Percentiles rank a stretch among this genome's conserved stretches.
Evolutionary conservation across 2,329 filamentous ascomycete species (phyloP).

Genomic region (Aspergillus latus): DNA sequence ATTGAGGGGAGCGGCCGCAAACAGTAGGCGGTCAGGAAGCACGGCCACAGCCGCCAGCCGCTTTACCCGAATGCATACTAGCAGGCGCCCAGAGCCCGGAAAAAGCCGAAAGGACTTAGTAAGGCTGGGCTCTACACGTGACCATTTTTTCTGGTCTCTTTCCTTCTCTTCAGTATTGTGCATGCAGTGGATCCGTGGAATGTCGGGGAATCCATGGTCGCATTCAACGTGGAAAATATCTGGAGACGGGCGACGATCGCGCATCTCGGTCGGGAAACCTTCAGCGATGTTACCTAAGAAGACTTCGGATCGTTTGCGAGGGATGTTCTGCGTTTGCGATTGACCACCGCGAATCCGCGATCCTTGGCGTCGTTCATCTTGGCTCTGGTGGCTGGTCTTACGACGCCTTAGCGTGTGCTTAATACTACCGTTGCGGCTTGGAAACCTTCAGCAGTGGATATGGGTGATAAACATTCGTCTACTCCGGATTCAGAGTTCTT

Average conservation of each 20-base stretch:
- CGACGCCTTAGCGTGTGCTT: slow-evolving; percentile 12
- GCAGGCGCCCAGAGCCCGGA: background rate
- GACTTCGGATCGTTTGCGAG: no score
- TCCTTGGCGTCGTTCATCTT: slow-evolving; percentile 10
- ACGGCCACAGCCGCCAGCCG: background rate
- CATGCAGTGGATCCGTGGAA: background rate
- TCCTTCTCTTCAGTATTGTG: no score
- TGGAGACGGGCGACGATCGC: slow-evolving; percentile 4
- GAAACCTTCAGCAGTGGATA: background rate
- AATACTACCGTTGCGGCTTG: slow-evolving; percentile 1
- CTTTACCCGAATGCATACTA: slow-evolving; percentile 1
- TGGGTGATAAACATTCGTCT: background rate
- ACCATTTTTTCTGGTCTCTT: background rate
- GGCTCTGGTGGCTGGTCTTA: slow-evolving; percentile 11
- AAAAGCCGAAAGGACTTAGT: slow-evolving; percentile 7
- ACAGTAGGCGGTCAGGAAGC: background rate
- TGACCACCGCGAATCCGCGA: background rate
- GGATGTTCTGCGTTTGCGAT: background rate
- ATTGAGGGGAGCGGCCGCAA: slow-evolving; percentile 3
- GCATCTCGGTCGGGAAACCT: slow-evolving; percentile 3
- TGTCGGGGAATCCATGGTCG: slow-evolving; percentile 8
- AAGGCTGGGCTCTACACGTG: slow-evolving; percentile 4
- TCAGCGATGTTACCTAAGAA: background rate
- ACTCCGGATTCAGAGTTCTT: background rate
- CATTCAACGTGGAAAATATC: background rate